phyloP scores from a whole-genome alignment of 805 yeast species.

The Saccharomyces jurei region DNA sequence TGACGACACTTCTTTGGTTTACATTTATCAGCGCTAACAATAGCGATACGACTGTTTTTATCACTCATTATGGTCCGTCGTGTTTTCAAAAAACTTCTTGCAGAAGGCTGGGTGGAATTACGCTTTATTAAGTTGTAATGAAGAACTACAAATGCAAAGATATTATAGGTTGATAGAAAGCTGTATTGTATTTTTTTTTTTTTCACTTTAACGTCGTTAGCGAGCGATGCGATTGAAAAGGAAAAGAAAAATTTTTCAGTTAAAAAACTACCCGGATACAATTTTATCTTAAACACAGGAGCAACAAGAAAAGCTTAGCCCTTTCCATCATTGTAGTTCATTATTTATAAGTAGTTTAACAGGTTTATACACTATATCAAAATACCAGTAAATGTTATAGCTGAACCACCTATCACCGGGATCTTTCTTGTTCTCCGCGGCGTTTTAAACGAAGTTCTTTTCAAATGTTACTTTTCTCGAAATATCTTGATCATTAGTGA shows the following conservation, averaged over 20 bases:
- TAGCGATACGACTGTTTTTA: constrained; percentile 80
- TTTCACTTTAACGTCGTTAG: not conserved
- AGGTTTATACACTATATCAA: not conserved
- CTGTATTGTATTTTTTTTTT: not conserved
- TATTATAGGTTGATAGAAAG: not conserved
- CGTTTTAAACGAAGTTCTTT: not conserved
- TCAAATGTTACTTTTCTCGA: not conserved
- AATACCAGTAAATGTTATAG: not conserved
- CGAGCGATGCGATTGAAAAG: constrained; percentile 1
- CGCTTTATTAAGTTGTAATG: not conserved
- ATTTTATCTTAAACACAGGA: not conserved
- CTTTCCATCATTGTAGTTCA: not conserved
- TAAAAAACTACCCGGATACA: not conserved
- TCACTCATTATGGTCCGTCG: constrained; percentile 25
- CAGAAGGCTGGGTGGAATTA: not conserved
- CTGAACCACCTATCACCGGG: not conserved
- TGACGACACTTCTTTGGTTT: constrained; percentile 98
- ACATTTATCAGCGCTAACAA: constrained; percentile 88
- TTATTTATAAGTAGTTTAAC: not conserved
- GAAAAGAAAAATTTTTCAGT: not conserved
- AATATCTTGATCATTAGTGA: not conserved
- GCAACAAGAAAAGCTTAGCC: not conserved
- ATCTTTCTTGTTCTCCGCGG: not conserved
- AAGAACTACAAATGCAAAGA: not conserved
- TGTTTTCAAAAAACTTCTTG: not conserved